Base-by-base conservation (phyloP, 805 yeast genomes). In the Myxozyma melibiosi region DNA sequence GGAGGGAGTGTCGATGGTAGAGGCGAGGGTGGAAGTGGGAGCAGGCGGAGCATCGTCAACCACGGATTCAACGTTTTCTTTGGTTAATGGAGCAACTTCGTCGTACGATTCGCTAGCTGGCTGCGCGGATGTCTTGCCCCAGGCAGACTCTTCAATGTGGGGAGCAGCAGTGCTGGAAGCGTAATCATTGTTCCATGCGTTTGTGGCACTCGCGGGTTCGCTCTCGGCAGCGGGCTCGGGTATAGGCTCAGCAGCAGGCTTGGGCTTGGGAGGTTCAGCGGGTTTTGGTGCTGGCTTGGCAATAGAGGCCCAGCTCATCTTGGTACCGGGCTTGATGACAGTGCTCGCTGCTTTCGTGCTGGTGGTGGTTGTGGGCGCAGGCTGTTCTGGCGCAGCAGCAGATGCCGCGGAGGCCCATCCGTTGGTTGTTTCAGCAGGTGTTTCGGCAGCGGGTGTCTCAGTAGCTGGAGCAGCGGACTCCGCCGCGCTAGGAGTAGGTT, bases 351-450 rank as follows among this genome's bases (percentile, higher is more conserved):
- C 33, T 30, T 28, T 30, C 24, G 41, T 18, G n/a, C 22, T 39
- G 8, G 33, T n/a, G n/a, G n/a, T n/a, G n/a, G n/a, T n/a, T n/a
- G n/a, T n/a, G n/a, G n/a, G n/a, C n/a, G 22, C 20, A 11, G 43
- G 43, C 20, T 57, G 35, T 27, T 9, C 38, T 9, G 56, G 66
- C 41, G 59, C 71, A 35, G 75, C 71, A 67, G 56, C 58, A 14
- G 60, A 16, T 31, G 56, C 64, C 43, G 60, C 59, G 6, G 42
- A 47, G 1, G 58, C 42, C 16, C 45, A 38, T 13, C 45, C 45
- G 39, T 39, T 38, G 13, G 41, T 33, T 14, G 47, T 5, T 25
- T 43, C 47, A 14, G 13, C 39, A 14, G 39, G 39, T 35, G 16
- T 35, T 8, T 14, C 39, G 6, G 8, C 5, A 7, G 16, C 6